Conservation (phyloP, 768 basidiomycete genomes). For the Vishniacozyma victoriae region DNA sequence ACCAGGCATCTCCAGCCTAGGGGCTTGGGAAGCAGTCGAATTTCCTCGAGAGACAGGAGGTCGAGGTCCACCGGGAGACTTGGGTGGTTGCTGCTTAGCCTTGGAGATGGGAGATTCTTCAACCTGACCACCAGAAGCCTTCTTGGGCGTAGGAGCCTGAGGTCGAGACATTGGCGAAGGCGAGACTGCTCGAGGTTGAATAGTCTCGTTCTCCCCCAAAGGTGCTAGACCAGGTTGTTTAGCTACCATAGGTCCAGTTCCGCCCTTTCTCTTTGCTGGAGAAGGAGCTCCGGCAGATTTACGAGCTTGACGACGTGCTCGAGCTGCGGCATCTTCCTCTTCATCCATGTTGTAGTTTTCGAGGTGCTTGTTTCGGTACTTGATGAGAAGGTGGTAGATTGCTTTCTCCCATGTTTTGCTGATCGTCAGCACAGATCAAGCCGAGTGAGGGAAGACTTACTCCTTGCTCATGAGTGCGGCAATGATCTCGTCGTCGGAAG, state of each 20-base stretch:
- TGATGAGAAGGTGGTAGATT: conserved; percentile 82
- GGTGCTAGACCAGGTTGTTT: conserved; percentile 17
- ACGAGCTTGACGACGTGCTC: conserved; percentile 23
- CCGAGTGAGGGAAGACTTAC: conserved; percentile 34
- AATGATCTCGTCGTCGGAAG: conserved; percentile 66
- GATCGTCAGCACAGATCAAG: background rate
- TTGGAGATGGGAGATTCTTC: conserved; percentile 6
- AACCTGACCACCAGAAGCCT: conserved; percentile 38
- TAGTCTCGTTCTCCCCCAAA: conserved; percentile 33
- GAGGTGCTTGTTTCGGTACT: conserved; percentile 69
- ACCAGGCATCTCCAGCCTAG: too few relatives aligned
- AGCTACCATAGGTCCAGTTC: conserved; percentile 6
- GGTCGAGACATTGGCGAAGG: conserved; percentile 35
- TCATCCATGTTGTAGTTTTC: conserved; percentile 61
- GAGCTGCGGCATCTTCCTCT: conserved; percentile 56
- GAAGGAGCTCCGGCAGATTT: conserved; percentile 12
- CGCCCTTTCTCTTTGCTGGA: conserved; percentile 39
- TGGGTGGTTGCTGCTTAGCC: conserved; percentile 16
- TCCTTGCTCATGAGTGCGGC: conserved; percentile 56
- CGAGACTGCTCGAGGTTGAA: conserved; percentile 19
- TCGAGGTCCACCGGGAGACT: conserved; percentile 41
- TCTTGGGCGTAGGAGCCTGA: conserved; percentile 48
- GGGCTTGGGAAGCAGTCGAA: conserved; percentile 2
- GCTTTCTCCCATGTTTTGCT: conserved; percentile 91
- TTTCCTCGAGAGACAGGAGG: conserved; percentile 34